Base-by-base conservation (phyloP, 768 basidiomycete species). In the Pulveroboletus sp. region DNA sequence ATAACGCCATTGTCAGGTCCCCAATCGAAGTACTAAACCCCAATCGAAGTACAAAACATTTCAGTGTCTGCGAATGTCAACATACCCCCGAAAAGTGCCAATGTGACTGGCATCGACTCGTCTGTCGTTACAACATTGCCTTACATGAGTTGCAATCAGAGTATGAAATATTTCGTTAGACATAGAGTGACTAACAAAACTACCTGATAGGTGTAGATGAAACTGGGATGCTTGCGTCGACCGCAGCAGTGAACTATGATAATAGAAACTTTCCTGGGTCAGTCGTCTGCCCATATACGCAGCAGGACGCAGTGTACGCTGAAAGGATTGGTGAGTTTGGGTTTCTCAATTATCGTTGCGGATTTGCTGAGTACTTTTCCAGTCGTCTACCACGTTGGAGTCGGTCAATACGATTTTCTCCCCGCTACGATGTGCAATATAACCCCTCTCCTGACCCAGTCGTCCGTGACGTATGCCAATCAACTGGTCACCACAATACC, bases 341-440 rank as follows among this genome's bases (percentile, higher is more conserved):
- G 26, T 1, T 14, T 18, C 3, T 6, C 15, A 8, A 10, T 38
- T 1, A 11, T 8, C 3, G 5, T 27, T 8, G n/a, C 4, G 24
- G 14, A 18, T 39, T 31, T 24, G 31, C 12, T 32, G 31, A 37
- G 10, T 5, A 8, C 5, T 12, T 26, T 1, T 21, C 15, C 6
- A 51, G 50, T 46, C 1, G 43, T 47, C 24, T 51, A 51, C 11
- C 50, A 46, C 18, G 28, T 6, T 3, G 45, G 50, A 1, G 26
- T 47, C 17, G 51, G 51, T 14, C 39, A 38, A 31, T 52, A 52
- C 10, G 24, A 14, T 8, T 39, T 14, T 1, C 1, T 52, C 8
- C 42, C 47, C 7, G 47, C 51, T 1, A 52, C 47, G 5, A 43
- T 49, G 7, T 52, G 51, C 41, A 37, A 49, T 24, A 52, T 52